Evolutionary conservation across 148 eudicot species (phyloP).

Genomic region (Mesembryanthemum crystallinum): DNA sequence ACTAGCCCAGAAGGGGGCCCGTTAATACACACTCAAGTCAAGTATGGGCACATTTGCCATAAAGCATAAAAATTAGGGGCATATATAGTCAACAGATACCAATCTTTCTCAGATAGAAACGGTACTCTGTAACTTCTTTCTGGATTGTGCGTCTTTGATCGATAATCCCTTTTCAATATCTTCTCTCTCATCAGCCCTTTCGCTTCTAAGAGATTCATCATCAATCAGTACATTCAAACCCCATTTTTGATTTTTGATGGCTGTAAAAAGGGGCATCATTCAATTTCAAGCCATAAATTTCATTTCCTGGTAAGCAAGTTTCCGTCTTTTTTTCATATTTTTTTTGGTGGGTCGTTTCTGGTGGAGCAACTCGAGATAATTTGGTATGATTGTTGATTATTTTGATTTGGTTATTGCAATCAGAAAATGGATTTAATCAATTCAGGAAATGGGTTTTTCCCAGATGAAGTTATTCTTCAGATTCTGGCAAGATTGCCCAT

Average conservation of each 20-base stretch:
- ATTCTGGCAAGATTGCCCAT: constrained; percentile 75
- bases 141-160: neutral
- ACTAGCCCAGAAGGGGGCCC: neutral
- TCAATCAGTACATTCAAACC: neutral
- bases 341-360: neutral
- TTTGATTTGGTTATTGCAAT: constrained; percentile 3
- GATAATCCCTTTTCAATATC: neutral
- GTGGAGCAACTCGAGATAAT: neutral
- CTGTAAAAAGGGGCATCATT: neutral
- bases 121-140: neutral
- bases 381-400: neutral
- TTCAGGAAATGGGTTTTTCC: constrained; percentile 54
- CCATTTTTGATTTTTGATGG: neutral
- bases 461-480: constrained; percentile 71
- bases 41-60: neutral
- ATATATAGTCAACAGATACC: neutral
- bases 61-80: neutral
- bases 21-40: neutral
- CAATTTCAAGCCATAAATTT: neutral
- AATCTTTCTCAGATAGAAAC: constrained; percentile 5
- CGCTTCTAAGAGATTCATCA: neutral
- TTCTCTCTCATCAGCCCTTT: neutral
- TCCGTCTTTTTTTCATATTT: neutral
- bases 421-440: constrained; percentile 36
- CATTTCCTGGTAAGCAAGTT: constrained; percentile 22